Conservation (phyloP, 1,284 basidiomycete genomes). For the Sanguinoderma infundibulare region DNA sequence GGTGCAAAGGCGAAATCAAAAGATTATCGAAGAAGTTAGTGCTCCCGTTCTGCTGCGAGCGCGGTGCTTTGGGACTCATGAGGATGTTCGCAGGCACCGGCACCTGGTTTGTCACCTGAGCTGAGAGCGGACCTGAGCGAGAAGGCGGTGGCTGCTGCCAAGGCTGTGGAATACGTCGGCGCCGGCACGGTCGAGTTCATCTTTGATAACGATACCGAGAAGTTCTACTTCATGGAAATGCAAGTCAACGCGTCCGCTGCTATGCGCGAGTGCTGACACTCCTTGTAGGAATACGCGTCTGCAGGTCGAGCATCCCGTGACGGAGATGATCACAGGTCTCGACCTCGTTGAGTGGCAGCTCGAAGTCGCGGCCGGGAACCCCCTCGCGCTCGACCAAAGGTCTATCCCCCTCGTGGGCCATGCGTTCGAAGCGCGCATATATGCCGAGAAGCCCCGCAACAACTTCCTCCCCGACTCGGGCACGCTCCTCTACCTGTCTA, state of each 20-base stretch:
- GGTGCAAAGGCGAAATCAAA: constrained; percentile 93
- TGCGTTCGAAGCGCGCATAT: constrained; percentile 96
- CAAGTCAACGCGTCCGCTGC: constrained; percentile 38
- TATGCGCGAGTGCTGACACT: neutral
- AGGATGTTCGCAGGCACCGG: constrained; percentile 68
- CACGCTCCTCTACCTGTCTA: constrained; percentile 78
- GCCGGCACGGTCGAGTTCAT: constrained; percentile 95
- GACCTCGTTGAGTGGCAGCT: constrained; percentile 97
- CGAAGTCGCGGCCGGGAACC: constrained; percentile 89
- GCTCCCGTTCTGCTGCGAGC: constrained; percentile 26
- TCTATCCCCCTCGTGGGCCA: constrained; percentile 87
- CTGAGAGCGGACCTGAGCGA: constrained; percentile 81
- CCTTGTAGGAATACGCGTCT: constrained; percentile 83
- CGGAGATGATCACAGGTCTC: constrained; percentile 92
- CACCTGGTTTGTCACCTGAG: constrained; percentile 80
- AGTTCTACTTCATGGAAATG: constrained; percentile 96
- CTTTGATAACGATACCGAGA: constrained; percentile 84
- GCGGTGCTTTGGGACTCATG: constrained; percentile 34
- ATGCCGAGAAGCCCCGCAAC: constrained; percentile 94
- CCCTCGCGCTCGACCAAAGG: constrained; percentile 77
- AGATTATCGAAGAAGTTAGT: constrained; percentile 88
- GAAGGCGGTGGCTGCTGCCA: constrained; percentile 91
- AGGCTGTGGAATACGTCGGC: constrained; percentile 89
- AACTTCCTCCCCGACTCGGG: constrained; percentile 94
- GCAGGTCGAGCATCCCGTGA: constrained; percentile 95